Conservation (phyloP, 2,329 filamentous ascomycete genomes). For the Colletotrichum tropicicola region DNA sequence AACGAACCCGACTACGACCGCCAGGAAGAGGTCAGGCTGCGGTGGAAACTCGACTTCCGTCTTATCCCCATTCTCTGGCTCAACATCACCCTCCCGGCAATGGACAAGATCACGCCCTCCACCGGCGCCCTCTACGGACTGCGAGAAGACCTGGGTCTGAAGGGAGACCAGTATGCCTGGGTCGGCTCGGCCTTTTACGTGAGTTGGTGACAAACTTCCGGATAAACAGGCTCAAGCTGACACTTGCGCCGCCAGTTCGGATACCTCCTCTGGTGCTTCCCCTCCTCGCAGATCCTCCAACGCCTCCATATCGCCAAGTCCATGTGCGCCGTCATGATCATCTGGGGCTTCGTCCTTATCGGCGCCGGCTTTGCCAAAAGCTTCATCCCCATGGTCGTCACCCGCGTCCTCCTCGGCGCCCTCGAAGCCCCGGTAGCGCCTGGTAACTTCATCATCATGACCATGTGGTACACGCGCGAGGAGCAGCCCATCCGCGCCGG, state of each 20-base stretch:
- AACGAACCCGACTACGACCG: neutral
- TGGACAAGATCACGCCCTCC: slow-evolving; percentile 42
- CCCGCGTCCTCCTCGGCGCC: slow-evolving; percentile 37
- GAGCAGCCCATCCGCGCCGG: slow-evolving; percentile 38
- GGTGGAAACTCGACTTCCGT: neutral
- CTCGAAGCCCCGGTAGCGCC: slow-evolving; percentile 41
- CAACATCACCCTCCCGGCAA: slow-evolving; percentile 38
- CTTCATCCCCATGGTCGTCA: slow-evolving; percentile 36
- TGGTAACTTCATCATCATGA: slow-evolving; percentile 37
- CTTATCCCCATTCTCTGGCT: slow-evolving; percentile 9
- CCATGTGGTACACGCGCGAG: slow-evolving; percentile 40
- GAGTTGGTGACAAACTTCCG: no score
- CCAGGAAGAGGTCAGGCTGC: neutral
- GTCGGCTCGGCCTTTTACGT: slow-evolving; percentile 38
- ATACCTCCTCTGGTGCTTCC: slow-evolving; percentile 44
- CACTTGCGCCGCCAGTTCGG: slow-evolving; percentile 35
- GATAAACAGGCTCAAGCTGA: neutral
- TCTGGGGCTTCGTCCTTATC: slow-evolving; percentile 40
- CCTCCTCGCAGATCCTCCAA: slow-evolving; percentile 41
- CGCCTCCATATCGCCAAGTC: slow-evolving; percentile 45
- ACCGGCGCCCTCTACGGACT: slow-evolving; percentile 40
- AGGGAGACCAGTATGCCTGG: slow-evolving; percentile 38
- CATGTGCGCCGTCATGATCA: slow-evolving; percentile 35
- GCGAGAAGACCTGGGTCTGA: slow-evolving; percentile 34
- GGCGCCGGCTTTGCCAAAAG: slow-evolving; percentile 38